These are phyloP conservation scores for Fonsecaea erecta DNA, from an alignment of 2,329 filamentous ascomycete species.

Conservation along the genomic window DNA sequence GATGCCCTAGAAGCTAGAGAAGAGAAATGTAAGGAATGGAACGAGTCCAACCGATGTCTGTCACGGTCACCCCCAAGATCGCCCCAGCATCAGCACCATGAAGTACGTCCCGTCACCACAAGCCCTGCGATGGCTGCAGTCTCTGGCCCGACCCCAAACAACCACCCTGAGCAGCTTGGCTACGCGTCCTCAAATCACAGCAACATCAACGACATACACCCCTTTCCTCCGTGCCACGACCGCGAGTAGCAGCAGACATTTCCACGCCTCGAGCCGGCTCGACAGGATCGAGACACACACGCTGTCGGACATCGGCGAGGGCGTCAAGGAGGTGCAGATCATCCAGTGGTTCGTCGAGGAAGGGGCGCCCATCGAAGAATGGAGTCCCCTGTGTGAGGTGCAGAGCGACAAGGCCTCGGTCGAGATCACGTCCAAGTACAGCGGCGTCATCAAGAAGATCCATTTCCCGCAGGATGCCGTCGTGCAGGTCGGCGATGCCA, in stretches of 20 bases:
- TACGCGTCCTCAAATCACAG: conserved; percentile 17
- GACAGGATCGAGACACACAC: conserved; percentile 35
- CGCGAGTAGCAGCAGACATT: conserved; percentile 13
- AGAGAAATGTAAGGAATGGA: not conserved
- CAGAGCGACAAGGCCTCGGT: conserved; percentile 92
- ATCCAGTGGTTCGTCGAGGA: conserved; percentile 99
- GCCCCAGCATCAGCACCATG: too few relatives aligned
- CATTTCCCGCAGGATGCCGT: conserved; percentile 96
- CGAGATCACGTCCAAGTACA: conserved; percentile 93
- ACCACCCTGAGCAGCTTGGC: not conserved
- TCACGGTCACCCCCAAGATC: too few relatives aligned
- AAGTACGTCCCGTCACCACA: conserved; percentile 31
- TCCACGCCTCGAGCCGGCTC: conserved; percentile 30
- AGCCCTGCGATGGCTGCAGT: conserved; percentile 26
- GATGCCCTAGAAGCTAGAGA: not conserved
- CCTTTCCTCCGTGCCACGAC: conserved; percentile 30
- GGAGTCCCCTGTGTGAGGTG: conserved; percentile 96
- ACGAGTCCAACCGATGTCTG: not conserved
- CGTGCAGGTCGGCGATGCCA: conserved; percentile 74
- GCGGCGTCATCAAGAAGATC: conserved; percentile 93
- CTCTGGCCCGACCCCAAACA: conserved; percentile 10
- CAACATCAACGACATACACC: not conserved
- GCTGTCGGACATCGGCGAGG: conserved; percentile 54
- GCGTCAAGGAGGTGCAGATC: conserved; percentile 97
- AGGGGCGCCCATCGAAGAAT: conserved; percentile 93